These are phyloP conservation scores for Amanita polypyramis DNA, from an alignment of 768 basidiomycete species.

Conservation along the genomic window DNA sequence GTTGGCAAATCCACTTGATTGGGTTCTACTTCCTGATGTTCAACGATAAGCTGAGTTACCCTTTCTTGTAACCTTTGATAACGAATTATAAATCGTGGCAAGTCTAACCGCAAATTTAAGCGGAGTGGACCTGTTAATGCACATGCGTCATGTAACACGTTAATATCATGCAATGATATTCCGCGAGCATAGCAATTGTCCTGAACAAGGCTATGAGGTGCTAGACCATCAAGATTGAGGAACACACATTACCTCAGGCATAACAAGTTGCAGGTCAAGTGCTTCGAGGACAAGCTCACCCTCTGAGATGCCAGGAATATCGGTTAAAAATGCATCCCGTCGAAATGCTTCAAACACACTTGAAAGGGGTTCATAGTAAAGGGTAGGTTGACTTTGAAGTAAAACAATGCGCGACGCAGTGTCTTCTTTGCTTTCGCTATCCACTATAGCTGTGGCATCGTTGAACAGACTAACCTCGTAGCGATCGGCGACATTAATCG, in stretches of 20 bases:
- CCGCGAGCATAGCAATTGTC: constrained; percentile 63
- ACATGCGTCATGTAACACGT: constrained; percentile 57
- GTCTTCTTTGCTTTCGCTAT: constrained; percentile 14
- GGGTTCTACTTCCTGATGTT: not conserved
- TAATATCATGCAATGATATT: constrained; percentile 62
- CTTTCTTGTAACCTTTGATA: constrained; percentile 57
- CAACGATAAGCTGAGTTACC: constrained; percentile 22
- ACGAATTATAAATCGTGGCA: constrained; percentile 56
- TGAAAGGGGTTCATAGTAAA: constrained; percentile 70
- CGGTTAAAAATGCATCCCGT: constrained; percentile 42
- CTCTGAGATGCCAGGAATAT: constrained; percentile 35
- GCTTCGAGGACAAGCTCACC: constrained; percentile 63
- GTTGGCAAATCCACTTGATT: not conserved
- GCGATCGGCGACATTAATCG: constrained; percentile 27
- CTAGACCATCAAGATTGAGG: not conserved
- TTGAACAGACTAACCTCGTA: constrained; percentile 46
- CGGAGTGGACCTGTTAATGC: constrained; percentile 54
- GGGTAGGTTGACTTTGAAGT: constrained; percentile 51
- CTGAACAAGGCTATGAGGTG: constrained; percentile 23
- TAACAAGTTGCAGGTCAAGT: constrained; percentile 51
- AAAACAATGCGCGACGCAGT: constrained; percentile 28
- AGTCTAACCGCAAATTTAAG: constrained; percentile 34
- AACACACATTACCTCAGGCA: constrained; percentile 48
- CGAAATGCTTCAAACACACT: constrained; percentile 65
- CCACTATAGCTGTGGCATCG: constrained; percentile 20